Evolutionary conservation across 768 basidiomycete species (phyloP), one percentile per base, ranked within the genome.

Genomic region (Xanthoconium purpureum): DNA sequence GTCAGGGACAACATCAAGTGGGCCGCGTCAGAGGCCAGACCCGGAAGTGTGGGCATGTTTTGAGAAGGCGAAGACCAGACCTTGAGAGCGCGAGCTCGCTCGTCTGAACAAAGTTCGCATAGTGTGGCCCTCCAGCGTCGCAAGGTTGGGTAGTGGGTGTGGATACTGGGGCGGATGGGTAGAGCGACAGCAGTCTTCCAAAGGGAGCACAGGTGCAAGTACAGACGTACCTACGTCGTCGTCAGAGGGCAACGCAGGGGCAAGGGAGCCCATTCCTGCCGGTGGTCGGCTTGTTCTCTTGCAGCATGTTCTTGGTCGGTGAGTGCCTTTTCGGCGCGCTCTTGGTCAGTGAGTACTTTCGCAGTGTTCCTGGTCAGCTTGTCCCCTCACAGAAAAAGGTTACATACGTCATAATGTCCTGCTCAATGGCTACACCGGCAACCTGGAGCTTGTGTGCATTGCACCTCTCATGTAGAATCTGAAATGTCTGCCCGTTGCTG

Each of bases 71-170:
- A 68, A 28, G 66, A 63, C 24, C 64, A 56, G 29, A 38, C 59
- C 13, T 46, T 63, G 56, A 37, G 46, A 13, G 43, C 46, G 13
- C 47, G 10, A 5, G 33, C 13, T 5, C 38, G 35, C 12, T 15
- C 51, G 2, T 29, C 17, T 11, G 52, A 36, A 42, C 18, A 17
- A 44, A 54, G 65, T 66, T 18, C 17, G 49, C n/a, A n/a, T n/a
- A n/a, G n/a, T 9, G 30, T 35, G 30, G 6, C 39, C 24, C 15
- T 30, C 2, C 29, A 73, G 79, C 20, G 72, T 74, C 9, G 59
- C 64, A 29, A 66, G 79, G 50, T 68, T 79, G 63, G 78, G 78
- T 3, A 71, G 76, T 38, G 69, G 71, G 6, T 76, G 75, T 13
- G 73, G 70, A 1, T 79, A 77, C 52, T 78, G 79, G 77, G 50